Base-by-base conservation (phyloP, 2,329 filamentous ascomycete species). In the Diplodia scrobiculata region DNA sequence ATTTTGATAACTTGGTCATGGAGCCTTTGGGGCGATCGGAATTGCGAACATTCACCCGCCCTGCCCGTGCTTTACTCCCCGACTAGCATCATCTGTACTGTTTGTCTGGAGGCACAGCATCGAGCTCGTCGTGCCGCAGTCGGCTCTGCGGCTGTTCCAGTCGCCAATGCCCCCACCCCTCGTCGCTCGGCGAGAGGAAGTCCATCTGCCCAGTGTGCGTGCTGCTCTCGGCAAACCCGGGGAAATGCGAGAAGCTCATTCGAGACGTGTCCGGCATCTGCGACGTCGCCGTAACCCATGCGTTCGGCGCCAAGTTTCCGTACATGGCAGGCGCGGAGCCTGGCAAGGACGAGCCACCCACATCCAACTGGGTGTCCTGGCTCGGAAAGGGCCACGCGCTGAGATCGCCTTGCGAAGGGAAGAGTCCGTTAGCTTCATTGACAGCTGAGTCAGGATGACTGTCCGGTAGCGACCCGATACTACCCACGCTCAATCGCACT, bases 181-280 rank as follows among this genome's bases (percentile, higher is more conserved):
- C 58, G n/a, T 62, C 58, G 14, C 27, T 38, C 11, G 58, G 41
- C 5, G 41, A 36, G 25, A 62, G 29, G 29, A 62, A 62, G n/a
- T 62, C 58, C 38, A 47, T 17, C 11, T 62, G 58, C 6, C 41
- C 58, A 29, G 58, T 13, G 4, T 34, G 45, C n/a, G 58, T 27
- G 14, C n/a, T 51, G 11, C 58, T 19, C 17, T 62, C 41, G 29
- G 45, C 7, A 32, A 62, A 62, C 6, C 58, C 58, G 45, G 58
- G 11, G 27, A 62, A 62, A 29, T 36, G 45, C 10, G 58, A 62
- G 45, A 62, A 62, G 58, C 58, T 62, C 58, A 62, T 50, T 32
- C 41, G 45, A 50, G 58, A 27, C 45, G 58, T 19, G 29, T 62
- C 58, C 58, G 58, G 58, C 58, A 62, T 32, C 25, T 50, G 58